phyloP scores from a whole-genome alignment of 169 alveolate species.

The Plasmodium relictum region DNA sequence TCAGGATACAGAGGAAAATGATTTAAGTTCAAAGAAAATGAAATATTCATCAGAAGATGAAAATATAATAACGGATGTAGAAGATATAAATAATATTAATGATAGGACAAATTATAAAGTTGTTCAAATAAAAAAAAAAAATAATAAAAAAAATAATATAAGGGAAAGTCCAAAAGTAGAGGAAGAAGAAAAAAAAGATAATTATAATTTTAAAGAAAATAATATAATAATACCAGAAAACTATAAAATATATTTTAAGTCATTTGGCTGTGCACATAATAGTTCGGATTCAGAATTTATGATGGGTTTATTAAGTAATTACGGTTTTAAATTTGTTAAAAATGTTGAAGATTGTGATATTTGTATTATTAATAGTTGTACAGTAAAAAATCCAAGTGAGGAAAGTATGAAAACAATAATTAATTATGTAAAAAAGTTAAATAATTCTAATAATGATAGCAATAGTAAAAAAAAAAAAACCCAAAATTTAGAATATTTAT shows the following conservation, averaged over 20 bases:
- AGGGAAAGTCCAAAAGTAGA: neutral
- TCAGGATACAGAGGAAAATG: neutral
- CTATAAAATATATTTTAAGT: constrained; percentile 92
- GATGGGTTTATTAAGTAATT: constrained; percentile 92
- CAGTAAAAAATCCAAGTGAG: constrained; percentile 99
- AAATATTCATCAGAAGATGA: neutral
- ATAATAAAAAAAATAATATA: neutral
- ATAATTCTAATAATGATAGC: constrained; percentile 25
- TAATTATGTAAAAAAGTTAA: constrained; percentile 76
- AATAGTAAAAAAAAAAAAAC: constrained; percentile 2
- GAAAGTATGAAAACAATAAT: constrained; percentile 91
- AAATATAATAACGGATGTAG: constrained; percentile 41
- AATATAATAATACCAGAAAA: constrained; percentile 87
- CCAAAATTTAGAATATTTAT: constrained; percentile 34
- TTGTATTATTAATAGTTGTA: constrained; percentile 96
- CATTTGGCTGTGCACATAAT: constrained; percentile 99
- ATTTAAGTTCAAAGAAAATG: neutral
- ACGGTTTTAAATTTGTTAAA: constrained; percentile 95
- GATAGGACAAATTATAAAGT: constrained; percentile 31
- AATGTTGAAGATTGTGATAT: constrained; percentile 93
- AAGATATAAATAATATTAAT: constrained; percentile 54
- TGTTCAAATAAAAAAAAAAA: constrained; percentile 48
- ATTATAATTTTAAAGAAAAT: constrained; percentile 4
- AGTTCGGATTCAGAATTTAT: constrained; percentile 97
- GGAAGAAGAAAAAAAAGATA: constrained; percentile 1